Evolutionary conservation across 805 yeast genomes (phyloP).

Genomic region (Zygosaccharomyces bailii): DNA sequence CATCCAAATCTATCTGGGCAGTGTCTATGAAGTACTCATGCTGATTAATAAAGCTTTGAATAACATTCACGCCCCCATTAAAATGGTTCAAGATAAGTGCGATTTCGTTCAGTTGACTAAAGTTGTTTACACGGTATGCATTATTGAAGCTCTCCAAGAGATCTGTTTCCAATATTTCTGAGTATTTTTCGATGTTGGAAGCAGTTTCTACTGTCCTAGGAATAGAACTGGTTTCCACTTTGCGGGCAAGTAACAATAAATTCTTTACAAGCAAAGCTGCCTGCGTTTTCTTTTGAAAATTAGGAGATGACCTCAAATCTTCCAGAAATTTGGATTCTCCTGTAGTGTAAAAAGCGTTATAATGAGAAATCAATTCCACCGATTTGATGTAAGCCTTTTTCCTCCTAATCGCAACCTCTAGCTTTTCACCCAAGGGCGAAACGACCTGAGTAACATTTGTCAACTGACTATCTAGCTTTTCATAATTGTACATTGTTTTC

Average conservation of each 20-base stretch:
- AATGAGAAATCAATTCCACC: conserved; percentile 69
- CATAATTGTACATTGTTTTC: conserved; percentile 24
- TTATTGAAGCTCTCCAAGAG: conserved; percentile 66
- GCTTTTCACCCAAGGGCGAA: conserved; percentile 64
- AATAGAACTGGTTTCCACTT: conserved; percentile 54
- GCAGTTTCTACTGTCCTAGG: conserved; percentile 41
- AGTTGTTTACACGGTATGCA: conserved; percentile 68
- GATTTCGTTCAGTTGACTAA: conserved; percentile 67
- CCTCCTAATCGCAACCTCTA: conserved; percentile 64
- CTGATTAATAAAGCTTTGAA: conserved; percentile 76
- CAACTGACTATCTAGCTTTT: conserved; percentile 29
- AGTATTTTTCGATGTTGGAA: conserved; percentile 56
- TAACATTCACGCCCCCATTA: conserved; percentile 81
- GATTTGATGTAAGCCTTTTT: conserved; percentile 72
- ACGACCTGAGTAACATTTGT: conserved; percentile 55
- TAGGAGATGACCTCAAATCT: conserved; percentile 47
- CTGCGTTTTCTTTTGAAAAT: conserved; percentile 48
- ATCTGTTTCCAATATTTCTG: conserved; percentile 71
- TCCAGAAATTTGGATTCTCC: conserved; percentile 53
- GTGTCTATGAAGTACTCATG: conserved; percentile 60
- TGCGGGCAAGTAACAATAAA: conserved; percentile 58
- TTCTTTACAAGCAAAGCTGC: conserved; percentile 71
- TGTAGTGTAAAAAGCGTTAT: conserved; percentile 62
- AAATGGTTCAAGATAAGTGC: conserved; percentile 73
- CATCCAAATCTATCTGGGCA: conserved; percentile 32